Evolutionary conservation across 345 rosid genomes (phyloP).

Genomic region (Streptanthus diversifolius): DNA sequence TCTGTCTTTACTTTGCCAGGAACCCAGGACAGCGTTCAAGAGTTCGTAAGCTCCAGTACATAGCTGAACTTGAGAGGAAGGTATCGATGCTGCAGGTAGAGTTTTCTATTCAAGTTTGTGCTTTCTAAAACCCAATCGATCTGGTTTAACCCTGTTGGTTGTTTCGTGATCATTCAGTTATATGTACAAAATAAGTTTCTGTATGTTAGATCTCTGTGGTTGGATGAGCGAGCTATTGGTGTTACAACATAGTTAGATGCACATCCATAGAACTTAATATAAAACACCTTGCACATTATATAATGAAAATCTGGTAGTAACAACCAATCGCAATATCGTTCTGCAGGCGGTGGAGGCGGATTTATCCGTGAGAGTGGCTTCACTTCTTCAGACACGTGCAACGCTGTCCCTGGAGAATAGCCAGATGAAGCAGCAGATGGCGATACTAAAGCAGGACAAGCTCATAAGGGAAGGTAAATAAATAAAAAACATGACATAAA

Average conservation of each 20-base stretch:
- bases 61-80: conserved; percentile 74
- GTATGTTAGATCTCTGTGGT: conserved; percentile 2
- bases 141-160: neutral
- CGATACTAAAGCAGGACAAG: conserved; percentile 52
- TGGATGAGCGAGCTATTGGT: neutral
- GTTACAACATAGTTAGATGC: conserved; percentile 16
- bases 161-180: neutral
- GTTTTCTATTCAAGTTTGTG: conserved; percentile 2
- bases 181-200: neutral
- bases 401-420: conserved; percentile 59
- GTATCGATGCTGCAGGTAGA: conserved; percentile 63
- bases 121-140: neutral
- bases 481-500: neutral
- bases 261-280: neutral
- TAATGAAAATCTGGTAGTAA: neutral
- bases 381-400: conserved; percentile 58
- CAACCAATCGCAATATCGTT: neutral
- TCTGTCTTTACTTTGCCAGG: conserved; percentile 35
- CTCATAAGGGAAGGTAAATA: conserved; percentile 52
- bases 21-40: conserved; percentile 77
- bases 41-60: conserved; percentile 79
- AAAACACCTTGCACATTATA: neutral
- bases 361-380: conserved; percentile 49
- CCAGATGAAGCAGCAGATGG: conserved; percentile 56
- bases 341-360: conserved; percentile 59